phyloP scores from a whole-genome alignment of 768 basidiomycete species.

The Boletellus ananiceps region DNA sequence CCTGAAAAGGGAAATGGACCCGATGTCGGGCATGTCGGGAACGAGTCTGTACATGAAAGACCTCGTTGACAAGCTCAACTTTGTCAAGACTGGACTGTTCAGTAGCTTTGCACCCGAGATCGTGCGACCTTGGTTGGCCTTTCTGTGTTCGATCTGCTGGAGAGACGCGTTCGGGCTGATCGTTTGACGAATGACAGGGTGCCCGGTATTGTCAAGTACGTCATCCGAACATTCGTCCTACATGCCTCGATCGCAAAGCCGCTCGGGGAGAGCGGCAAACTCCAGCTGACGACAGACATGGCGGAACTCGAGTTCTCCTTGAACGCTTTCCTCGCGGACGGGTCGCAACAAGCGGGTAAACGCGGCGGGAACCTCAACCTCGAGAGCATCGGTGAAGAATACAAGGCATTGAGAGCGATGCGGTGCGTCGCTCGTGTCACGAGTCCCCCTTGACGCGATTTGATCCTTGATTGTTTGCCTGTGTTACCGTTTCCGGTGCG shows the following conservation, averaged over 20 bases:
- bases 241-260: constrained; percentile 93
- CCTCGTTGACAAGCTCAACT: constrained; percentile 76
- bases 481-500: not conserved
- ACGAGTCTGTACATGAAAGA: constrained; percentile 80
- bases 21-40: constrained; percentile 46
- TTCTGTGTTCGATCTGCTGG: not conserved
- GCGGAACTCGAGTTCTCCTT: constrained; percentile 92
- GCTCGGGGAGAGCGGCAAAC: constrained; percentile 86
- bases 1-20: constrained; percentile 67
- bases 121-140: constrained; percentile 61
- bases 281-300: constrained; percentile 95
- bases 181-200: constrained; percentile 39
- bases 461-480: not conserved
- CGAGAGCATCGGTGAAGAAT: constrained; percentile 81
- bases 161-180: constrained; percentile 1
- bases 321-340: constrained; percentile 68
- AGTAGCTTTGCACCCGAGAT: constrained; percentile 71
- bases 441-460: no score
- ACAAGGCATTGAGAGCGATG: constrained; percentile 79
- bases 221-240: constrained; percentile 82
- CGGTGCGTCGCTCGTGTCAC: constrained; percentile 45
- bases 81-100: constrained; percentile 78
- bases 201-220: constrained; percentile 65
- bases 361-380: constrained; percentile 66
- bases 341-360: constrained; percentile 41